These are phyloP conservation scores for Coniochaeta prunicola DNA, from an alignment of 2,329 filamentous ascomycete genomes.

Conservation along the genomic window DNA sequence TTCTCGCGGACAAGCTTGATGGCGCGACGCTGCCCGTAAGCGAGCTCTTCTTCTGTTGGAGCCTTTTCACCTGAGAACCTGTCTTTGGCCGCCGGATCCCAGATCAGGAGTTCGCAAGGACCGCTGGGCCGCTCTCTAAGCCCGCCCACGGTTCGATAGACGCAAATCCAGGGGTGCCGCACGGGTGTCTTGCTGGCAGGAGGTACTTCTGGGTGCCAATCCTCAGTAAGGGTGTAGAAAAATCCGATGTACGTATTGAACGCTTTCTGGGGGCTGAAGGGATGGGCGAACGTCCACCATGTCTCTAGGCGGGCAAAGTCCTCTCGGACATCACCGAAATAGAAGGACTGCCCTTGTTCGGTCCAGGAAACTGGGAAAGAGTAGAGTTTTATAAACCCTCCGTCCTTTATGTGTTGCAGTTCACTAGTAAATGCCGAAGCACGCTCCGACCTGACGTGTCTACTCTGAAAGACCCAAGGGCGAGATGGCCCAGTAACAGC, in stretches of 20 bases:
- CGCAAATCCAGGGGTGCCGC: constrained; percentile 43
- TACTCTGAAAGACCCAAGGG: constrained; percentile 8
- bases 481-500: neutral
- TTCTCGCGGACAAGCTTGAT: constrained; percentile 28
- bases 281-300: constrained; percentile 25
- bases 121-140: constrained; percentile 20
- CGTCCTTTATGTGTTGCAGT: neutral
- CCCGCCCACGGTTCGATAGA: constrained; percentile 32
- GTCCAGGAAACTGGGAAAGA: constrained; percentile 32
- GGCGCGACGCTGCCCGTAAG: constrained; percentile 36
- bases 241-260: constrained; percentile 34
- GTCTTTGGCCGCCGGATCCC: constrained; percentile 33
- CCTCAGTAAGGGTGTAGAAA: constrained; percentile 40
- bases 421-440: neutral
- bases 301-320: constrained; percentile 9
- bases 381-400: constrained; percentile 20
- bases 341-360: constrained; percentile 29
- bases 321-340: constrained; percentile 19
- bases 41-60: constrained; percentile 27
- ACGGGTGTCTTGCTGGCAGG: constrained; percentile 9
- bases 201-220: constrained; percentile 21
- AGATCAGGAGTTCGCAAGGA: constrained; percentile 44
- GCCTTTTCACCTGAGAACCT: constrained; percentile 13
- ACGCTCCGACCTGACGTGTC: constrained; percentile 4
- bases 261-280: constrained; percentile 11